These are phyloP conservation scores for Verticillium klebahnii DNA, from an alignment of 2,329 filamentous ascomycete genomes.

Conservation along the genomic window DNA sequence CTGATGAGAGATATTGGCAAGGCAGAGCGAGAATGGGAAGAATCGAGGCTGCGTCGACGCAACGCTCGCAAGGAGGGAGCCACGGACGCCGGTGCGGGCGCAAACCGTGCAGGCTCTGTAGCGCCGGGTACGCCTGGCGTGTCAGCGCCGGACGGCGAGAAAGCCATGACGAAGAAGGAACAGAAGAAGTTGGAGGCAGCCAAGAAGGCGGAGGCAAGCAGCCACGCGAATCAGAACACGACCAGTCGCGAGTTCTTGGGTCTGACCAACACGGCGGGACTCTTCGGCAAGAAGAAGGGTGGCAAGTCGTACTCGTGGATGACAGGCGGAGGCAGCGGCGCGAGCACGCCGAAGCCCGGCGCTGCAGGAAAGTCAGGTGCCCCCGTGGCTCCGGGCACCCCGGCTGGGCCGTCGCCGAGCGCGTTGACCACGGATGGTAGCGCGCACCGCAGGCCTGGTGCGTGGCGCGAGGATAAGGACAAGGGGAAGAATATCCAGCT, in stretches of 20 bases:
- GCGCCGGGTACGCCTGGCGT: slow-evolving; percentile 59
- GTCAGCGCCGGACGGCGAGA: slow-evolving; percentile 59
- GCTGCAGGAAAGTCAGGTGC: slow-evolving; percentile 12
- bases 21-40: slow-evolving; percentile 67
- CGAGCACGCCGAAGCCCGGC: slow-evolving; percentile 43
- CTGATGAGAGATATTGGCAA: slow-evolving; percentile 59
- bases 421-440: slow-evolving; percentile 53
- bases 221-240: slow-evolving; percentile 76
- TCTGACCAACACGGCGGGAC: slow-evolving; percentile 56
- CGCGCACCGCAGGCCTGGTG: slow-evolving; percentile 56
- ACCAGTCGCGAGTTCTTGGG: slow-evolving; percentile 71
- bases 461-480: slow-evolving; percentile 72
- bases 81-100: slow-evolving; percentile 40
- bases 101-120: slow-evolving; percentile 50
- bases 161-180: slow-evolving; percentile 83
- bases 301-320: slow-evolving; percentile 73
- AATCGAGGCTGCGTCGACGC: slow-evolving; percentile 64
- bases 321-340: slow-evolving; percentile 51
- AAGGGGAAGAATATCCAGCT: slow-evolving; percentile 78
- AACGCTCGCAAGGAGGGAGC: slow-evolving; percentile 57
- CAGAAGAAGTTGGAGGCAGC: slow-evolving; percentile 69
- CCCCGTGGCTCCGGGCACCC: slow-evolving; percentile 24
- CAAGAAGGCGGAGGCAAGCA: slow-evolving; percentile 71
- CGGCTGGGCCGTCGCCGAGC: slow-evolving; percentile 23
- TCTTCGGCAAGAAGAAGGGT: slow-evolving; percentile 56